Conservation (phyloP, 2,329 filamentous ascomycete genomes). For the Cordyceps farinosa region DNA sequence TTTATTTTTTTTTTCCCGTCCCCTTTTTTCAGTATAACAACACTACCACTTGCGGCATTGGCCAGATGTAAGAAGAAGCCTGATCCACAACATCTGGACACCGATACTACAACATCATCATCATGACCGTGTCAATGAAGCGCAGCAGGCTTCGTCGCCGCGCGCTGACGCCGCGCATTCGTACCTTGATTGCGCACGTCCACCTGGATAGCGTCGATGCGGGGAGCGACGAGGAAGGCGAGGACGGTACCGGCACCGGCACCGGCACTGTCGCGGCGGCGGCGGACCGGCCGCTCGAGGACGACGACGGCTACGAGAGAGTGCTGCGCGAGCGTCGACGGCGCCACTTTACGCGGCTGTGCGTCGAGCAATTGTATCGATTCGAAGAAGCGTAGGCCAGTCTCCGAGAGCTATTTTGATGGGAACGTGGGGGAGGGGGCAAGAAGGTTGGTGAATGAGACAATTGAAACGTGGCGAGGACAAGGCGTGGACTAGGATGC, state of each 20-base stretch:
- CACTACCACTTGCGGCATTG: no score
- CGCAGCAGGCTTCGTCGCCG: background rate
- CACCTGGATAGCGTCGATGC: background rate
- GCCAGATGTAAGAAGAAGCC: no score
- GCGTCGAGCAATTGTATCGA: conserved; percentile 16
- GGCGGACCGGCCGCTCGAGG: background rate
- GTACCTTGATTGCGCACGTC: background rate
- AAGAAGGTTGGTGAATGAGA: no score
- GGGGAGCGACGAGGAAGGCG: background rate
- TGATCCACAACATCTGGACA: background rate
- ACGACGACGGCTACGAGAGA: background rate
- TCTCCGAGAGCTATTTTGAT: no score
- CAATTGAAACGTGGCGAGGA: no score
- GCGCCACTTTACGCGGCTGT: background rate
- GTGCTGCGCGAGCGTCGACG: background rate
- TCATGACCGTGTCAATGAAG: background rate
- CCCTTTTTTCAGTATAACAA: background rate
- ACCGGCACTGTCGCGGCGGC: no score
- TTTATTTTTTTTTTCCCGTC: background rate
- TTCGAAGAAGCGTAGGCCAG: conserved; percentile 11
- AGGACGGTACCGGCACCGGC: background rate
- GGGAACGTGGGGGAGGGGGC: background rate
- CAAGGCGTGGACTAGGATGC: no score
- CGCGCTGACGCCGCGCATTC: background rate
- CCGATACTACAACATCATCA: no score